Base-by-base conservation (phyloP, 2,329 filamentous ascomycete species). In the Venturia effusa region DNA sequence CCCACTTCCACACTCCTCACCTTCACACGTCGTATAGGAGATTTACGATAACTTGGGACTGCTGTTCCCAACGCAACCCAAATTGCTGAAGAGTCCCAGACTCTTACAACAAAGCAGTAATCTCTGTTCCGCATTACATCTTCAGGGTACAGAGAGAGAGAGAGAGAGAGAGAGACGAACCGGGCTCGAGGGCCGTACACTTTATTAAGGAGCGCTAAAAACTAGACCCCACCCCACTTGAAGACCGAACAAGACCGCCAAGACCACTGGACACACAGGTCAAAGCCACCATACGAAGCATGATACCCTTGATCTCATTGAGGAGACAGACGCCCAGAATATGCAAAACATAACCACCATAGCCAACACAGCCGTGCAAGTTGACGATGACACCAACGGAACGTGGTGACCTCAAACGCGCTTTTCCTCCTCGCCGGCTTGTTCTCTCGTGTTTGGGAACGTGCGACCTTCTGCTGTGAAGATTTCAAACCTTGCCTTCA, bases 331-430 rank as follows among this genome's bases (percentile, higher is more conserved):
- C 51, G 51, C 30, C 51, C 15, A 34, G 30, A 57, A 57, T n/a
- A 57, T 57, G 51, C 51, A 57, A 57, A 57, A 57, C 27, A 11
- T 57, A 34, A 57, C 27, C 51, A 57, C 51, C 30, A n/a, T 57
- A 57, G 51, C 51, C 51, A 57, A 57, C 17, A 57, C 13, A 57
- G 51, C 34, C 51, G 27, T 57, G 15, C n/a, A 27, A 27, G 24
- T 11, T 34, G 24, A 57, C 34, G 6, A 57, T 57, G 27, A 34
- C 27, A 30, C 51, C 17, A 30, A 57, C 10, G 22, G 27, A 51
- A 45, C 17, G 22, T 11, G 10, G 37, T 8, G 34, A n/a, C n/a
- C 30, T 17, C 51, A 22, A 39, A 15, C 51, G 19, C 51, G 6
- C 30, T 8, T 30, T 24, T 19, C 4, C 51, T 32, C 11, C 34